Evolutionary conservation across 2,329 filamentous ascomycete genomes (phyloP).

Genomic region (Acarospora socialis): DNA sequence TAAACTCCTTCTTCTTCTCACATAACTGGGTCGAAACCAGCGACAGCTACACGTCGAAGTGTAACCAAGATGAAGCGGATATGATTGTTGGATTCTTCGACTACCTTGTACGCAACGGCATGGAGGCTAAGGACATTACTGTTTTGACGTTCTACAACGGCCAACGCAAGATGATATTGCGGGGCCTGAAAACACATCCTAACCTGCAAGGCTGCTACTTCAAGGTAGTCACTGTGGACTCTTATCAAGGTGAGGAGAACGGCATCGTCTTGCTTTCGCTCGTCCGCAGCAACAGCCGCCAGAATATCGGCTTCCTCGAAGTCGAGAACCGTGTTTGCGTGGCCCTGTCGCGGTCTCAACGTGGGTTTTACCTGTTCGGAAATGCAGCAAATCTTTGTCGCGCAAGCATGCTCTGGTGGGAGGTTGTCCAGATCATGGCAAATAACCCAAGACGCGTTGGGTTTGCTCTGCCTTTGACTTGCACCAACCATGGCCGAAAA

Average conservation of each 20-base stretch:
- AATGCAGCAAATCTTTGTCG: slow-evolving; percentile 44
- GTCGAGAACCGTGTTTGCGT: slow-evolving; percentile 50
- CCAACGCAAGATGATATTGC: slow-evolving; percentile 53
- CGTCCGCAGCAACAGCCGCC: slow-evolving; percentile 49
- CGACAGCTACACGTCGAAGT: slow-evolving; percentile 50
- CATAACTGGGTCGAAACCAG: slow-evolving; percentile 51
- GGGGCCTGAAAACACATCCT: slow-evolving; percentile 26
- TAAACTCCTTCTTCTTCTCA: slow-evolving; percentile 47
- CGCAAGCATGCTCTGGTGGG: slow-evolving; percentile 36
- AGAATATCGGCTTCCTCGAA: slow-evolving; percentile 57
- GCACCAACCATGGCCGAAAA: slow-evolving; percentile 41
- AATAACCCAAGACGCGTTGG: slow-evolving; percentile 26
- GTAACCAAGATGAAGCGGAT: slow-evolving; percentile 56
- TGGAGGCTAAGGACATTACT: slow-evolving; percentile 49
- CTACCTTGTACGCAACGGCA: slow-evolving; percentile 57
- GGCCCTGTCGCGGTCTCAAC: slow-evolving; percentile 53
- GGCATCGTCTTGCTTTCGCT: slow-evolving; percentile 68
- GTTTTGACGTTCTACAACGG: slow-evolving; percentile 81
- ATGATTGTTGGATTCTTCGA: slow-evolving; percentile 62
- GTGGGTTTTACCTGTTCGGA: slow-evolving; percentile 75
- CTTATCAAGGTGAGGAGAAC: slow-evolving; percentile 85
- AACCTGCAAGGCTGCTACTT: slow-evolving; percentile 32
- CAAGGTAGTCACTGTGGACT: slow-evolving; percentile 70
- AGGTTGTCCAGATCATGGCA: slow-evolving; percentile 32
- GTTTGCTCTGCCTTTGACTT: slow-evolving; percentile 47